A percentile compares a stretch with the other conserved stretches of the same genome.
phyloP scores from a whole-genome alignment of 768 basidiomycete species.

The Suillus alpinus region DNA sequence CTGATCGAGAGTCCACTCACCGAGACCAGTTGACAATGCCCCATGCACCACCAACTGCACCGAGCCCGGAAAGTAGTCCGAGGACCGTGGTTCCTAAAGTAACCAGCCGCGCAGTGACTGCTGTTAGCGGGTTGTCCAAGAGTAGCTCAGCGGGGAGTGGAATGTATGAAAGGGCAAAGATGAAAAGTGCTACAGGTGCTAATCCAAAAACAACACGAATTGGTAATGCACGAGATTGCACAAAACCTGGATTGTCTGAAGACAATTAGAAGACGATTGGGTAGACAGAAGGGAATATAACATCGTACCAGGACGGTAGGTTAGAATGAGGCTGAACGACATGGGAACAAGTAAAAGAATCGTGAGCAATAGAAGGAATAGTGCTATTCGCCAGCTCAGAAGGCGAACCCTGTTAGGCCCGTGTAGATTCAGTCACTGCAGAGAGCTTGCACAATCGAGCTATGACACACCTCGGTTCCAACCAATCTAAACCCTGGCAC shows the following conservation, averaged over 20 bases:
- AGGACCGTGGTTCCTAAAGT: conserved; percentile 77
- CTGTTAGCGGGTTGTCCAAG: conserved; percentile 40
- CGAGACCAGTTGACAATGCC: conserved; percentile 9
- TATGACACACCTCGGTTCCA: conserved; percentile 51
- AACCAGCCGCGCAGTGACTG: conserved; percentile 60
- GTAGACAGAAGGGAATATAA: neutral
- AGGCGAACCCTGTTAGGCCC: conserved; percentile 48
- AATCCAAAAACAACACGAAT: conserved; percentile 40
- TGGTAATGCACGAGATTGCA: conserved; percentile 28
- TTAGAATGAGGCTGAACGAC: conserved; percentile 57
- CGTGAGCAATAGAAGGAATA: conserved; percentile 54
- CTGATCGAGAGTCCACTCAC: neutral
- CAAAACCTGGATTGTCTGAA: conserved; percentile 1
- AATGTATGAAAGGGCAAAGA: conserved; percentile 61
- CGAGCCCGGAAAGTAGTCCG: conserved; percentile 79
- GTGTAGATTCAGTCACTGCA: neutral
- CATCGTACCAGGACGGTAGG: conserved; percentile 34
- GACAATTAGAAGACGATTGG: neutral
- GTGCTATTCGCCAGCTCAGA: conserved; percentile 66
- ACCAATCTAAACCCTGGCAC: conserved; percentile 58
- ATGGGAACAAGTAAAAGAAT: conserved; percentile 70
- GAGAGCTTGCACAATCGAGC: neutral
- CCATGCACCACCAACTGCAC: conserved; percentile 70
- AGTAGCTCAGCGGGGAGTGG: conserved; percentile 58
- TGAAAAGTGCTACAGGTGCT: conserved; percentile 50